Conservation (phyloP, 129 eudicot genomes). For the Sambucus nigra region DNA sequence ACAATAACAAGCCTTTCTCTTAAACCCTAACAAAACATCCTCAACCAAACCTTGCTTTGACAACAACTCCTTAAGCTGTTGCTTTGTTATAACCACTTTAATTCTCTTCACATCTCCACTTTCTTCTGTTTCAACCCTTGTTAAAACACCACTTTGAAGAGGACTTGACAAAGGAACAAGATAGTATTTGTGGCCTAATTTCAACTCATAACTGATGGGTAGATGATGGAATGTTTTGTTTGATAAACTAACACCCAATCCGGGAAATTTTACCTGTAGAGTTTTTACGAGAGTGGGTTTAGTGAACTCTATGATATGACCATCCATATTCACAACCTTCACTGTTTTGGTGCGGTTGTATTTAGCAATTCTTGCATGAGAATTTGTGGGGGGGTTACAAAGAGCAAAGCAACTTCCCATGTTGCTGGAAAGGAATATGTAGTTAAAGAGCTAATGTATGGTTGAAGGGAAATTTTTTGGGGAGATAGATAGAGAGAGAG, state of each 20-base stretch:
- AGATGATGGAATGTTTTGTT: conserved; percentile 8
- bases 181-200: too few relatives aligned
- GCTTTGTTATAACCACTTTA: conserved; percentile 34
- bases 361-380: neutral
- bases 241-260: conserved; percentile 7
- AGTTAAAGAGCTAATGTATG: neutral
- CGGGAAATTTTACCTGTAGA: conserved; percentile 6
- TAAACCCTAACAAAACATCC: conserved; percentile 7
- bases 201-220: conserved; percentile 10
- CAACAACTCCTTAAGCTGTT: conserved; percentile 26
- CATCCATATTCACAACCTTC: conserved; percentile 21
- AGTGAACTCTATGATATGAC: conserved; percentile 17
- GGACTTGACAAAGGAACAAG: conserved; percentile 2
- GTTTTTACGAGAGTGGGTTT: conserved; percentile 14
- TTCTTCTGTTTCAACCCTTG: conserved; percentile 1
- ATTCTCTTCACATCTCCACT: conserved; percentile 17
- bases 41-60: conserved; percentile 7
- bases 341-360: conserved; percentile 6
- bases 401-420: conserved; percentile 20
- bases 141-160: neutral
- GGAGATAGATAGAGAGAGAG: neutral
- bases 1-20: neutral
- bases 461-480: neutral
- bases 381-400: neutral
- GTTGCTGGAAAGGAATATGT: neutral